A percentile compares a stretch with the other conserved stretches of the same genome.
Evolutionary conservation across 2,329 filamentous ascomycete species (phyloP).

Genomic region (Neonectria magnoliae): DNA sequence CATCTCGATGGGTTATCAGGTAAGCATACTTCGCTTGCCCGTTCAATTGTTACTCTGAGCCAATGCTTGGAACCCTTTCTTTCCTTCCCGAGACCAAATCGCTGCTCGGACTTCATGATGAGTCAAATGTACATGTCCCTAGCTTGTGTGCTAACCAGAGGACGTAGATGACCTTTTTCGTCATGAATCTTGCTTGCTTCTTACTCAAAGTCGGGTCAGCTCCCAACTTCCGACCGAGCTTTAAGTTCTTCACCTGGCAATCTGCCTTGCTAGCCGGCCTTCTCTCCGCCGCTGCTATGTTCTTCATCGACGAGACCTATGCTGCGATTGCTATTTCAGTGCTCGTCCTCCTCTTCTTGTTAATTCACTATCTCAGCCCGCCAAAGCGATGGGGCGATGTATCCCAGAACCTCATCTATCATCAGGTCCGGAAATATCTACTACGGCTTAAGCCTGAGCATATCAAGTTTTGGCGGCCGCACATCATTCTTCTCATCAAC

Average conservation of each 20-base stretch:
- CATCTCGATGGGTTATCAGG: conserved; percentile 89
- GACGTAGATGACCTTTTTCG: conserved; percentile 87
- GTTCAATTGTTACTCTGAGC: background rate
- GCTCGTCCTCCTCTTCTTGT: conserved; percentile 78
- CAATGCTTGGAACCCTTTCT: no score
- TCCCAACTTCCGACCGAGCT: conserved; percentile 88
- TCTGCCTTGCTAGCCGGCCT: conserved; percentile 80
- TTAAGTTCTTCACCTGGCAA: conserved; percentile 89
- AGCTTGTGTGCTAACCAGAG: conserved; percentile 59
- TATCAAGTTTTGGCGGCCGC: conserved; percentile 93
- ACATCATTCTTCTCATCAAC: conserved; percentile 86
- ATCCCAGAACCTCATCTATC: conserved; percentile 86
- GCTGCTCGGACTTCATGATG: background rate
- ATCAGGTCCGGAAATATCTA: conserved; percentile 87
- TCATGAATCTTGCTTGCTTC: conserved; percentile 89
- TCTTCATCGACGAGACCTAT: conserved; percentile 87
- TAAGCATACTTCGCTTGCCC: conserved; percentile 43
- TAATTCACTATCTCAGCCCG: conserved; percentile 87
- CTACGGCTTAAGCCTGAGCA: conserved; percentile 86
- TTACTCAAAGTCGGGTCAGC: conserved; percentile 87
- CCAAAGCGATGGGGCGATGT: conserved; percentile 93
- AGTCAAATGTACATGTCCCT: background rate
- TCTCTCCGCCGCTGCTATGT: conserved; percentile 84
- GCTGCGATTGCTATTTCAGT: conserved; percentile 79
- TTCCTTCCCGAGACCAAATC: background rate